These are phyloP conservation scores for Eruca vesicaria DNA, from an alignment of 441 rosid species.

Conservation along the genomic window DNA sequence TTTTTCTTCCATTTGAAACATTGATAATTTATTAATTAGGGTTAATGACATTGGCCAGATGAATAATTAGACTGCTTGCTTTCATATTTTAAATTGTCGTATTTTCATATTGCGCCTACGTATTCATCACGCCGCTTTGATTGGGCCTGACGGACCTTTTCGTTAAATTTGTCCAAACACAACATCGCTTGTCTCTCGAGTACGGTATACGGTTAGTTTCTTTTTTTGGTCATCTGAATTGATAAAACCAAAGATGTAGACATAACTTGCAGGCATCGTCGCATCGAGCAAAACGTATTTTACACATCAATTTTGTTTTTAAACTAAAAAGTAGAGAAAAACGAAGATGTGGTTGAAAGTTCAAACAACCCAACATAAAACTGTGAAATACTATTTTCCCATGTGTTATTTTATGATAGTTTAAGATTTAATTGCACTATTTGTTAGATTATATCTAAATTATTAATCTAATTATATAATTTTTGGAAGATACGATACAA, in stretches of 20 bases:
- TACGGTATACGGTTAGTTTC: not conserved
- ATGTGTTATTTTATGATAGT: too few species aligned
- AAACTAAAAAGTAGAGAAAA: too few species aligned
- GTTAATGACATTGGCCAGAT: constrained; percentile 22
- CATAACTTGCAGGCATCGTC: too few species aligned
- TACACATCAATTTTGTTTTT: too few species aligned
- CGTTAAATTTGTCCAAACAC: not conserved
- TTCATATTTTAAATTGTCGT: not conserved
- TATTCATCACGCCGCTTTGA: constrained; percentile 2
- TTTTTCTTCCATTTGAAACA: not conserved
- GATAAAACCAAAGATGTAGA: not conserved
- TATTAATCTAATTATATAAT: too few species aligned
- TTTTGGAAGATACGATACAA: too few species aligned
- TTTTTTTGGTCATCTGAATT: not conserved
- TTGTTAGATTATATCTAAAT: too few species aligned
- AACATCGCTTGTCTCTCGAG: not conserved
- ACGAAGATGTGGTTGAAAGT: too few species aligned
- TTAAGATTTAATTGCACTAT: too few species aligned
- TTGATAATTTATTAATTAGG: constrained; percentile 1
- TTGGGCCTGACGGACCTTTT: not conserved
- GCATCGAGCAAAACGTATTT: too few species aligned
- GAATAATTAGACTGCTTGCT: constrained; percentile 5
- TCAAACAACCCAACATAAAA: not conserved
- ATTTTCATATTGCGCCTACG: constrained; percentile 10
- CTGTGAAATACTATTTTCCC: too few species aligned